Evolutionary conservation across 192 early-diverging fungal genomes (phyloP), one percentile per base, ranked within the genome.

Genomic region (Coemansia sp.): DNA sequence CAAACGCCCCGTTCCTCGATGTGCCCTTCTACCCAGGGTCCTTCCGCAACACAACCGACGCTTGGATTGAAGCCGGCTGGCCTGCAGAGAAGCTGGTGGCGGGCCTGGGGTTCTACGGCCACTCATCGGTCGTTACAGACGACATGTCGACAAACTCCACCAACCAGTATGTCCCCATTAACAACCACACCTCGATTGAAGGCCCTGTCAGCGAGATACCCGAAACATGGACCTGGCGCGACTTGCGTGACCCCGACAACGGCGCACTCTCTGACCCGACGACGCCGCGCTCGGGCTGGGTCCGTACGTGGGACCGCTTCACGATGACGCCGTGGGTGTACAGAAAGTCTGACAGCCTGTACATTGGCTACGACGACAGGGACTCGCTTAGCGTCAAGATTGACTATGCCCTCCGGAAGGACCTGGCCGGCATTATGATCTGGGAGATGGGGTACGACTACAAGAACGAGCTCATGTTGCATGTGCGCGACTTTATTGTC

Each of bases 271-370:
- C 71, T 12, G 49, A 42, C 33, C 50, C 60, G 4, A 51, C 47
- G 19, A 63, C 38, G 36, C 75, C 55, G 31, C 48, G 53, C 9
- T 42, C 75, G 1, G 79, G 77, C 3, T 91, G 85, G 85, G 51
- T 81, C 14, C 79, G 84, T 26, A 60, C 75, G 27, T 87, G 81
- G 77, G 86, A 88, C 39, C 36, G 55, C 7, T 63, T 50, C 17
- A 81, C 80, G 5, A 68, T 79, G 56, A 87, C 86, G 7, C 88
- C 89, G 3, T 88, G 86, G 85, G 31, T 91, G 20, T 91, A 78
- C 61, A 80, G 82, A 27, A 56, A 70, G 22, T 47, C 50, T 0
- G 83, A 76, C 35, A 78, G 60, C 25, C 56, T 70, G 25, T 85
- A 82, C 47, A 77, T 90, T 47, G 82, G 82, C 13, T 90, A 90